Evolutionary conservation across 2,329 filamentous ascomycete genomes (phyloP), one percentile per base, ranked within the genome.

Genomic region (Cordyceps militaris): DNA sequence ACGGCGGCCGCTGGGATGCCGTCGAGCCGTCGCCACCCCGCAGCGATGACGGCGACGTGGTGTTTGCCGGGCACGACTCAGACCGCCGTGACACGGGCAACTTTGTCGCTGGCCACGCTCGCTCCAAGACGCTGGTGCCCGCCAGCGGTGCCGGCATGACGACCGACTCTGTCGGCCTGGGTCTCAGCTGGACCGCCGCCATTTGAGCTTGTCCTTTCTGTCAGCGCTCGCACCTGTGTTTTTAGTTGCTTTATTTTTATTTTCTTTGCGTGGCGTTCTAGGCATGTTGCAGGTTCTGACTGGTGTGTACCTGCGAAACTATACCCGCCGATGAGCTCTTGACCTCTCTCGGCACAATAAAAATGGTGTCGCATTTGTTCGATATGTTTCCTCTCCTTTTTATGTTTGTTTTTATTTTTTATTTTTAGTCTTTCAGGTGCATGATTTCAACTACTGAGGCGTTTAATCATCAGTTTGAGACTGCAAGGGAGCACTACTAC

Each of bases 71-170:
- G 10, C 38, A 36, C 44, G 66, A 67, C 11, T 21, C 19, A 19
- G 38, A 26, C 21, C 63, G 66, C 30, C 5, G 7, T 16, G 13
- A 36, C 21, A 34, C 34, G 24, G 61, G 60, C 23, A 57, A 46
- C 44, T 71, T 69, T 56, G 60, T 70, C 24, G 65, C 67, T 34
- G 62, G 66, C 11, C 71, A 72, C 61, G 63, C 58, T 53, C 70
- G 71, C n/a, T 72, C 71, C 55, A 71, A 69, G 68, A 73, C 71
- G 1, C 65, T 69, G 55, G 59, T 38, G 34, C 43, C 50, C 6
- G 34, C 46, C 7, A 40, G 24, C n/a, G 23, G 13, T 13, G n/a
- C n/a, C n/a, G n/a, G 14, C 34, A 56, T 49, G 43, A 48, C 34
- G 19, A 53, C 34, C 34, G 48, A 32, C 8, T 48, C 42, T 21